These are phyloP conservation scores for Xylaria palmicola DNA, from an alignment of 495 filamentous ascomycete genomes.

Conservation along the genomic window DNA sequence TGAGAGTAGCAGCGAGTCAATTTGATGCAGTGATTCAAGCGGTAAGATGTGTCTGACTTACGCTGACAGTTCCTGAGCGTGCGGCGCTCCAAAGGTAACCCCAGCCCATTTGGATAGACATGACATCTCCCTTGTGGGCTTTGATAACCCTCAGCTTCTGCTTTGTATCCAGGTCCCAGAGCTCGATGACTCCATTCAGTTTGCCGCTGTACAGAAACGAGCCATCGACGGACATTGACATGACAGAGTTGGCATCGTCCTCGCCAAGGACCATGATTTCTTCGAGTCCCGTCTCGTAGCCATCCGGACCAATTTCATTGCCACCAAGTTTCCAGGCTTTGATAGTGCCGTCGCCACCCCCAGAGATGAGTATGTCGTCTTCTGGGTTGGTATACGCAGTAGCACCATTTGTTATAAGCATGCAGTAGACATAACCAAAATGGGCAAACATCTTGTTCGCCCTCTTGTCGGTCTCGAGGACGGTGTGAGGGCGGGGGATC, in stretches of 20 bases:
- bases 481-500: conserved; percentile 53
- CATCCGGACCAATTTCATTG: conserved; percentile 38
- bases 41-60: conserved; percentile 37
- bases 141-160: conserved; percentile 85
- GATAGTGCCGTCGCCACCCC: conserved; percentile 89
- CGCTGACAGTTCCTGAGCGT: conserved; percentile 76
- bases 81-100: conserved; percentile 82
- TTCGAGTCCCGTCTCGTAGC: conserved; percentile 48
- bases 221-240: conserved; percentile 80
- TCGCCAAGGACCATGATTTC: conserved; percentile 70
- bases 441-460: conserved; percentile 88
- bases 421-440: conserved; percentile 92
- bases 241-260: conserved; percentile 74
- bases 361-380: conserved; percentile 82
- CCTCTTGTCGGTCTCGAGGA: conserved; percentile 78
- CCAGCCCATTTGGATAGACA: conserved; percentile 78
- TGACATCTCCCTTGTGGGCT: conserved; percentile 77
- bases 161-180: conserved; percentile 95
- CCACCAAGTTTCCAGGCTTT: conserved; percentile 79
- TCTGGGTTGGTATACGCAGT: conserved; percentile 60
- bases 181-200: conserved; percentile 84
- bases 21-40: conserved; percentile 5
- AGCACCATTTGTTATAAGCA: conserved; percentile 71
- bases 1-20: conserved; percentile 21
- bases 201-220: conserved; percentile 89